These are phyloP conservation scores for Botryotinia narcissicola DNA, from an alignment of 2,329 filamentous ascomycete species.

Conservation along the genomic window DNA sequence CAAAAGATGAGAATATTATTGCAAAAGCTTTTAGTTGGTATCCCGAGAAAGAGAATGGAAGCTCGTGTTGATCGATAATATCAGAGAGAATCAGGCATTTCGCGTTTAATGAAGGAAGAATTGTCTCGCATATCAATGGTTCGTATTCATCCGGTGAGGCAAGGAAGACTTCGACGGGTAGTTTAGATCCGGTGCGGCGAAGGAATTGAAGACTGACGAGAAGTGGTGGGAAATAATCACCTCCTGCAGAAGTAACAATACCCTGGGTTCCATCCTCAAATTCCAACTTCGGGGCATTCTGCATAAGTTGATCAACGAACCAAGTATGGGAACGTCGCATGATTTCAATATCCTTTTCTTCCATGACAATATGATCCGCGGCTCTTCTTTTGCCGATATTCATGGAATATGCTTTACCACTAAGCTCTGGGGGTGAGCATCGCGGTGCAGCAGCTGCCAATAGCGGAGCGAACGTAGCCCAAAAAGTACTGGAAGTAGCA, in stretches of 20 bases:
- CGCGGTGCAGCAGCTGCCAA: conserved; percentile 26
- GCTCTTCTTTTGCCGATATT: not conserved
- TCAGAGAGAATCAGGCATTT: conserved; percentile 39
- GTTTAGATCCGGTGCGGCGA: conserved; percentile 38
- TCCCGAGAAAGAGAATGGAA: conserved; percentile 37
- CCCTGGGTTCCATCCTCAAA: conserved; percentile 33
- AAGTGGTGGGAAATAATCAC: conserved; percentile 40
- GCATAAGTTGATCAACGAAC: conserved; percentile 12
- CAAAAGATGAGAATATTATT: conserved; percentile 50
- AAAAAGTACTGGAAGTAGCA: conserved; percentile 22
- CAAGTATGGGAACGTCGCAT: conserved; percentile 23
- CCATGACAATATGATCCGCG: conserved; percentile 9
- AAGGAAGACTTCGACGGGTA: conserved; percentile 46
- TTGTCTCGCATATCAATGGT: conserved; percentile 39
- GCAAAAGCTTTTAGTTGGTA: conserved; percentile 43
- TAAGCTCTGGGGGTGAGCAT: conserved; percentile 22
- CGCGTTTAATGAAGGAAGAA: conserved; percentile 42
- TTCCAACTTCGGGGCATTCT: not conserved
- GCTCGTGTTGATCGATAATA: conserved; percentile 14
- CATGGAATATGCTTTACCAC: conserved; percentile 16
- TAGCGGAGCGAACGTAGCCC: conserved; percentile 26
- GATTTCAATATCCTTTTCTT: conserved; percentile 18
- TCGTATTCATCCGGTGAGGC: conserved; percentile 41
- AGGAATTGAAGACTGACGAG: conserved; percentile 44
- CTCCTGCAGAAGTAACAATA: conserved; percentile 45